phyloP scores from a whole-genome alignment of 2,329 filamentous ascomycete species.

The Alternaria dauci region DNA sequence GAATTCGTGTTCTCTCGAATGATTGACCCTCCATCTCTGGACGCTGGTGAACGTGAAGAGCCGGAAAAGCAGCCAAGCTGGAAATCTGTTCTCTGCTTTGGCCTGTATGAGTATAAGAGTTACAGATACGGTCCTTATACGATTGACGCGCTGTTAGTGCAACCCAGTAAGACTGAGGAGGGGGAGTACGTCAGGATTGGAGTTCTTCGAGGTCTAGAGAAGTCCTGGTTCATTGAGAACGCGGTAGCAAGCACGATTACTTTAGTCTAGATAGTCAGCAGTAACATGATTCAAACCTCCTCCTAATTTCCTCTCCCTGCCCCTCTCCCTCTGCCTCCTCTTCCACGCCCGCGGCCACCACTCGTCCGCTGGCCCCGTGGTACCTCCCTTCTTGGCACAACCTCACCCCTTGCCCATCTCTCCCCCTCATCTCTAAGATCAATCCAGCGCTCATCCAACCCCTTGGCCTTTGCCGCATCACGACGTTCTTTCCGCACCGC shows the following conservation, averaged over 20 bases:
- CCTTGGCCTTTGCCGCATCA: constrained; percentile 22
- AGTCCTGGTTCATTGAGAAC: background rate
- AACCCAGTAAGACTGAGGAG: background rate
- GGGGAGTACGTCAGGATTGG: background rate
- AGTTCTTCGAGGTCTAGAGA: accelerated
- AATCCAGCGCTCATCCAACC: constrained; percentile 53
- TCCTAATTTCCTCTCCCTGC: constrained; percentile 4
- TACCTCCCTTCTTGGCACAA: background rate
- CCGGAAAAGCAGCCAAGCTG: background rate
- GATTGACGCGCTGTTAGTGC: background rate
- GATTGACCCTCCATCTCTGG: background rate
- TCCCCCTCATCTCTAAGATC: constrained; percentile 37
- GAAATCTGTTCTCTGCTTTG: background rate
- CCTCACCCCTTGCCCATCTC: constrained; percentile 28
- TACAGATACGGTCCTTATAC: too few relatives aligned
- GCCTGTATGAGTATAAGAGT: too few relatives aligned
- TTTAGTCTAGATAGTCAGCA: background rate
- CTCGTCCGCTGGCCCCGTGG: constrained; percentile 19
- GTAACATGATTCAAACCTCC: background rate
- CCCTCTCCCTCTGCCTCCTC: constrained; percentile 25
- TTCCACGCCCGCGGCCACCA: constrained; percentile 11
- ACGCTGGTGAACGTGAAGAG: background rate
- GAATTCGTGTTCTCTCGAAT: too few relatives aligned
- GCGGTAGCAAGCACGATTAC: background rate
- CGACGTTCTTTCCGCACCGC: constrained; percentile 22